Evolutionary conservation across 768 basidiomycete genomes (phyloP).

Genomic region (Mycena olivaceomarginata): DNA sequence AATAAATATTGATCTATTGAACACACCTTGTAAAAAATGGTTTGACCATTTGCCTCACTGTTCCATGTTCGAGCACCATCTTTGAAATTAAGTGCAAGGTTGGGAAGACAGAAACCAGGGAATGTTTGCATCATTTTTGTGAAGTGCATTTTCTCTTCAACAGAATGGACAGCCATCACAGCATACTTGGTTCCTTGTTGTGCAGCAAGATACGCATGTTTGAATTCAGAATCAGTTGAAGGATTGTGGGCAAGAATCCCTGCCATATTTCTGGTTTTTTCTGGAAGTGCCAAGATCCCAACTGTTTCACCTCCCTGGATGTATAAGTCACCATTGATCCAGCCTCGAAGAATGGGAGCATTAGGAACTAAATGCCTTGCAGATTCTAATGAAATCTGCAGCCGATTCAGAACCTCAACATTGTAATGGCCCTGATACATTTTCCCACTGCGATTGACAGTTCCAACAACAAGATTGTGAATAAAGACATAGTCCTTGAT

Average conservation of each 20-base stretch:
- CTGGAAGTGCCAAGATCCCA: no score
- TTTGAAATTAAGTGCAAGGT: conserved; percentile 1
- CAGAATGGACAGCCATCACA: conserved; percentile 15
- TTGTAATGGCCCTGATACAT: no score
- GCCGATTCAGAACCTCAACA: no score
- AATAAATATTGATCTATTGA: background rate
- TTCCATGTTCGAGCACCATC: conserved; percentile 34
- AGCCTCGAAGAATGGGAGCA: no score
- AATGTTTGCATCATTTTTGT: conserved; percentile 15
- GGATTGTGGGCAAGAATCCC: conserved; percentile 3
- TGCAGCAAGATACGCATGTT: conserved; percentile 34
- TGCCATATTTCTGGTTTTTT: no score
- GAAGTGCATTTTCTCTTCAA: conserved; percentile 27
- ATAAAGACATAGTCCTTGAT: no score
- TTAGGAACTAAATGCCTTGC: no score
- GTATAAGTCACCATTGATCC: no score
- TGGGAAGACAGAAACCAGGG: background rate
- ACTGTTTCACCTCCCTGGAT: no score
- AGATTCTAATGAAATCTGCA: no score
- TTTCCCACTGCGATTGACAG: no score
- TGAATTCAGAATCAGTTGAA: conserved; percentile 2
- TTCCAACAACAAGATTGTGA: no score
- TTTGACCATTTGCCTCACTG: conserved; percentile 19
- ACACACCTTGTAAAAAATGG: conserved; percentile 40
- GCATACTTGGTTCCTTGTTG: conserved; percentile 6